A percentile compares a stretch with the other conserved stretches of the same genome.
phyloP scores from a whole-genome alignment of 148 eudicot genomes.

The Heliamphora exappendiculata region DNA sequence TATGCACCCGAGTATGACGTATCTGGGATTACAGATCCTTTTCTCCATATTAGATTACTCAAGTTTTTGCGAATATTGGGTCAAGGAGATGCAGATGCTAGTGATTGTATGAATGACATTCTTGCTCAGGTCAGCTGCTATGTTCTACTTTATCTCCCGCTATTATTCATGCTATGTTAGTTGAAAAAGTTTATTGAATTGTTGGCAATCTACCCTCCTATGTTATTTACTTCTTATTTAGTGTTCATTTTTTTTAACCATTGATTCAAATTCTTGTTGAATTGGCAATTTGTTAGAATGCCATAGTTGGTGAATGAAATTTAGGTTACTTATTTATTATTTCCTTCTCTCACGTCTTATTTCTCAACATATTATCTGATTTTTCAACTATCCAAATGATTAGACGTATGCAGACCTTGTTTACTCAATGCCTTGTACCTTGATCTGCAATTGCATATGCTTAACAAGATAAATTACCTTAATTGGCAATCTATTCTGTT shows the following conservation, averaged over 20 bases:
- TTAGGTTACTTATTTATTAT: neutral
- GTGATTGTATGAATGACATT: constrained; percentile 93
- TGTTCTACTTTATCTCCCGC: constrained; percentile 10
- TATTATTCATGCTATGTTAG: neutral
- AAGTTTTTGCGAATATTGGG: constrained; percentile 79
- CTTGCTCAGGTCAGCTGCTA: constrained; percentile 83
- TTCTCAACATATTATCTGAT: neutral
- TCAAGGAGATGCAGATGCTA: constrained; percentile 91
- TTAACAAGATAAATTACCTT: neutral
- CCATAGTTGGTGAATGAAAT: neutral
- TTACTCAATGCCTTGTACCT: neutral
- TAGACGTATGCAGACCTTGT: neutral
- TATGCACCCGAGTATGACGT: constrained; percentile 95
- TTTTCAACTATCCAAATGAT: neutral
- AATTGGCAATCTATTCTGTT: neutral
- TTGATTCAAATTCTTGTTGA: neutral
- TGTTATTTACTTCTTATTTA: neutral
- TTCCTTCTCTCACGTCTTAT: neutral
- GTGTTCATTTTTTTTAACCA: neutral
- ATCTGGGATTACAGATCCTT: constrained; percentile 91
- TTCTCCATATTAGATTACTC: constrained; percentile 85
- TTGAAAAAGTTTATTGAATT: neutral
- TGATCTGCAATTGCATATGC: neutral
- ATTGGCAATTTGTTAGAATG: neutral
- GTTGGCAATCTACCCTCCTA: neutral